phyloP scores from a whole-genome alignment of 108 stramenopile genomes.

The Pseudonitzschia multistriata region DNA sequence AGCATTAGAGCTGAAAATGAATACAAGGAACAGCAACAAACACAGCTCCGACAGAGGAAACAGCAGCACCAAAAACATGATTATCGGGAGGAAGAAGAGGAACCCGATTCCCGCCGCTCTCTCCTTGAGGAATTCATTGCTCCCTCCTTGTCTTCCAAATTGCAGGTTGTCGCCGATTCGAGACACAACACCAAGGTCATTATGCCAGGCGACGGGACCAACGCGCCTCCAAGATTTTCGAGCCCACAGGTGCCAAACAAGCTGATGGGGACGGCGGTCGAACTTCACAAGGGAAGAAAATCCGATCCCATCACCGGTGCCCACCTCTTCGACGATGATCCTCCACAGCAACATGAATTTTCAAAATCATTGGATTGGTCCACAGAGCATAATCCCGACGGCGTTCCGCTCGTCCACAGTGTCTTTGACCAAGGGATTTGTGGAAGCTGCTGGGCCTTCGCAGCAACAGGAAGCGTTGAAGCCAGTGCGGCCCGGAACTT shows the following conservation, averaged over 20 bases:
- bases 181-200: slow-evolving; percentile 1
- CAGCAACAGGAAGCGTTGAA: slow-evolving; percentile 92
- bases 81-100: not conserved
- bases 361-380: slow-evolving; percentile 61
- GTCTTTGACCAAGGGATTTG: slow-evolving; percentile 77
- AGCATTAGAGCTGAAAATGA: not conserved
- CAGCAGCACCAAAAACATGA: not conserved
- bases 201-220: slow-evolving; percentile 8
- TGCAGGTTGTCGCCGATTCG: not conserved
- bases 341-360: slow-evolving; percentile 14
- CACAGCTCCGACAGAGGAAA: not conserved
- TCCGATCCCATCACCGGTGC: not conserved
- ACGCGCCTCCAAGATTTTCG: not conserved
- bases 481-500: slow-evolving; percentile 65
- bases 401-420: slow-evolving; percentile 64
- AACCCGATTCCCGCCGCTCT: not conserved
- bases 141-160: not conserved
- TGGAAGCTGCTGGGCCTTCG: slow-evolving; percentile 97
- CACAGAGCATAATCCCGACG: slow-evolving; percentile 72
- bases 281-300: slow-evolving; percentile 10
- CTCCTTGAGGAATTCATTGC: not conserved
- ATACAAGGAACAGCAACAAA: slow-evolving; percentile 4
- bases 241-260: slow-evolving; percentile 6
- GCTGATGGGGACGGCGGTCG: not conserved
- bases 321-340: not conserved